Evolutionary conservation across 768 basidiomycete species (phyloP).

Genomic region (Boletus barrowsii): DNA sequence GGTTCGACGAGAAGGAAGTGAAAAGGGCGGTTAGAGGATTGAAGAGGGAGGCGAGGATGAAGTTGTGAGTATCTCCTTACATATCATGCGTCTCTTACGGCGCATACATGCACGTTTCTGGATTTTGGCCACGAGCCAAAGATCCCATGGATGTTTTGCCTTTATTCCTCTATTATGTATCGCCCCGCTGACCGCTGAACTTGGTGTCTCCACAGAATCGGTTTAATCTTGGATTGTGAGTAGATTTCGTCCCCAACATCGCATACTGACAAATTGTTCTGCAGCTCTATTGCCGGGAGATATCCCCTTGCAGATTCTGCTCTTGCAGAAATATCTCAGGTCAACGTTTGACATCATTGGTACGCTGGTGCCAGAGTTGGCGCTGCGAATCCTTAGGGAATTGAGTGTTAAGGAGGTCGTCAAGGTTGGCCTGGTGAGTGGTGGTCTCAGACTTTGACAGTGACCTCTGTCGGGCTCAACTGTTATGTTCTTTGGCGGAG

Average conservation of each 20-base stretch:
- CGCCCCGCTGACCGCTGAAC: constrained; percentile 3
- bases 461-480: not conserved
- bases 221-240: constrained; percentile 29
- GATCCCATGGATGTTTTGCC: not conserved
- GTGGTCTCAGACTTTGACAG: not conserved
- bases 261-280: constrained; percentile 2
- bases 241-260: constrained; percentile 2
- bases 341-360: constrained; percentile 84
- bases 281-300: constrained; percentile 80
- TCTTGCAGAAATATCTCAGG: constrained; percentile 79
- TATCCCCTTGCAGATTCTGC: constrained; percentile 76
- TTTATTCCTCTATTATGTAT: not conserved
- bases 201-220: constrained; percentile 16
- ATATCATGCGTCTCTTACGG: not conserved
- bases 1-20: constrained; percentile 69
- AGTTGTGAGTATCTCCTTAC: constrained; percentile 51
- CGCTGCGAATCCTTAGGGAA: constrained; percentile 58
- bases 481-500: not conserved
- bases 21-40: constrained; percentile 60
- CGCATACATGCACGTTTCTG: not conserved
- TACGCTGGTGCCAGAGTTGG: constrained; percentile 61
- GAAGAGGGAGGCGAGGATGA: constrained; percentile 66
- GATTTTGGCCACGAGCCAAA: not conserved
- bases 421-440: constrained; percentile 38
- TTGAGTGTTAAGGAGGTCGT: constrained; percentile 62